These are phyloP conservation scores for Aspergillus fischeri DNA, from an alignment of 2,329 filamentous ascomycete species.

Conservation along the genomic window DNA sequence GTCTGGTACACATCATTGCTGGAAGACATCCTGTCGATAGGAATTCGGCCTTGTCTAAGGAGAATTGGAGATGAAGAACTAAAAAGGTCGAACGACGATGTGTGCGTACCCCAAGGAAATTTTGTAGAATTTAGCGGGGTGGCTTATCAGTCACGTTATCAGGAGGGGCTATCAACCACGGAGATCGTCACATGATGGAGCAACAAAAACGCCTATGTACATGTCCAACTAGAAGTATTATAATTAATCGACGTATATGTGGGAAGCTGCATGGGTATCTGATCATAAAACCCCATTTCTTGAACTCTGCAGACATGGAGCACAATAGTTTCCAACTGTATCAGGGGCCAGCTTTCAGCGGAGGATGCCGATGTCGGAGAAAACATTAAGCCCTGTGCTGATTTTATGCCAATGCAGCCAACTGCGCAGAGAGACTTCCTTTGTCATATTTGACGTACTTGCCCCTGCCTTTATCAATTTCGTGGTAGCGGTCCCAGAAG, in stretches of 20 bases:
- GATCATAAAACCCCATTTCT: neutral
- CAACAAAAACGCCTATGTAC: neutral
- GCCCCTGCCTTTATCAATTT: slow-evolving; percentile 94
- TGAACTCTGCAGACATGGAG: neutral
- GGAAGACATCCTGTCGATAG: slow-evolving; percentile 30
- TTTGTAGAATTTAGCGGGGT: slow-evolving; percentile 30
- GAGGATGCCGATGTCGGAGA: slow-evolving; percentile 2
- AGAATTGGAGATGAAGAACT: slow-evolving; percentile 17
- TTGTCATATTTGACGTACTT: slow-evolving; percentile 99
- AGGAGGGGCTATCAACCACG: slow-evolving; percentile 10
- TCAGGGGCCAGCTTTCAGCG: neutral
- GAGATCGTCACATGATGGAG: neutral
- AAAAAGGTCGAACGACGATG: slow-evolving; percentile 8
- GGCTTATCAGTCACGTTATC: slow-evolving; percentile 38
- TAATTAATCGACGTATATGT: neutral
- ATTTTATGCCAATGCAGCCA: slow-evolving; percentile 43
- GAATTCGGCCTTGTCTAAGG: slow-evolving; percentile 16
- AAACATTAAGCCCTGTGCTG: slow-evolving; percentile 1
- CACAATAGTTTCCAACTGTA: neutral
- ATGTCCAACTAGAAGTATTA: neutral
- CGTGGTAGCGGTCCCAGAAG: slow-evolving; percentile 96
- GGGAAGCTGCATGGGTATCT: neutral
- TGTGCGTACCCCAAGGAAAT: slow-evolving; percentile 25
- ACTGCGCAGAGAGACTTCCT: slow-evolving; percentile 63
- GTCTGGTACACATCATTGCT: slow-evolving; percentile 60